Evolutionary conservation across 257 asterid genomes (phyloP), one percentile per base, ranked within the genome.

Genomic region (Nyctanthes arbortristis): DNA sequence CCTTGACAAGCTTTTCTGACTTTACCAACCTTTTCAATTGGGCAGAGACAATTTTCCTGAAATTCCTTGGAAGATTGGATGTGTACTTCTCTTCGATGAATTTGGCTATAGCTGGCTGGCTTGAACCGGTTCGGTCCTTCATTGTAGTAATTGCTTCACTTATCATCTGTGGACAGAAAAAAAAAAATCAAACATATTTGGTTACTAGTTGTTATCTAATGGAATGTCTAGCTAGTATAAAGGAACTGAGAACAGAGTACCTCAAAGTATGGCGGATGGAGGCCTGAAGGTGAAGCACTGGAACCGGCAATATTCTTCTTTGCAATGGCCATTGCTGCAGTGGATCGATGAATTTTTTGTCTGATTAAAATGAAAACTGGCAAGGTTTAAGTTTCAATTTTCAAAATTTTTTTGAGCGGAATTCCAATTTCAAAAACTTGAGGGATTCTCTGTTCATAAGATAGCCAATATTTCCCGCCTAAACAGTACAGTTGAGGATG

Each of bases 61-160:
- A 88, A 65, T 80, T 85, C 3, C 79, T 71, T 11, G 88, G 92
- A 36, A 88, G 88, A 20, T 20, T 47, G 12, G 76, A 40, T 1
- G 65, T 4, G 80, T 82, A 84, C 63, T 88, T 78, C 1, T 71
- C 84, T 58, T 82, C 80, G 0, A 86, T 71, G 77, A 68, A 88
- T 67, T 81, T 82, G 4, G 90, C 85, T n/a, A 86, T 84, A 5
- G 90, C 81, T 0, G 90, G 86, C 12, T 88, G 92, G 82, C 90
- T 88, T 0, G 90, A 80, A 0, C 92, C 90, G 0, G 74, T 75
- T 10, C 84, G 84, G 68, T 88, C 89, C 77, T 88, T 88, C 75
- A 84, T 72, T 0, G 86, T 30, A 3, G 80, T 82, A 49, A 88
- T 79, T 12, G 96, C 92, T 71, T 88, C 90, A 13, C 66, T 68